Evolutionary conservation across 2,329 filamentous ascomycete species (phyloP), one percentile per base, ranked within the genome.

Genomic region (Penicillium concentricum): DNA sequence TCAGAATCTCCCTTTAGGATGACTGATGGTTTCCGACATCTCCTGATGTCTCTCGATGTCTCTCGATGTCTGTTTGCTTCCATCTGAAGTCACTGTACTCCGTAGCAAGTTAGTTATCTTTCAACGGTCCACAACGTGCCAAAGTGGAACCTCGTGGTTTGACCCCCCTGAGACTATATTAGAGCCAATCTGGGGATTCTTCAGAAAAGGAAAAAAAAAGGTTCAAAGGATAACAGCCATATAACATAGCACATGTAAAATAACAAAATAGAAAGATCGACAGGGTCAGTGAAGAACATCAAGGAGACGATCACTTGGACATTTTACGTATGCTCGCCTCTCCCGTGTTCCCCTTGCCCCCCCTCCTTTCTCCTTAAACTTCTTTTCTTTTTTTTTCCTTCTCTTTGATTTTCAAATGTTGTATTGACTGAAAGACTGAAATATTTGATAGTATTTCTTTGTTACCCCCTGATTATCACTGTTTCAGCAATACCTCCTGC

Each of bases 291-390:
- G 20, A 28, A 32, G 28, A 30, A 35, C n/a, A 45, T 32, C 16
- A 18, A 34, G 32, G 32, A 41, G 57, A 51, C 35, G 49, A 58
- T 61, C 60, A 44, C 39, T 26, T 45, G 41, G 28, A 22, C 50
- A 46, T 30, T 54, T 54, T 54, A 54, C 52, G 52, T 50, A 50
- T 49, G 37, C 45, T 35, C 45, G 44, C 37, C 44, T 51, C 52
- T 48, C 51, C 64, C 51, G 54, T 62, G 44, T 53, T 55, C 55
- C 45, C 60, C 59, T 58, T 59, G 43, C 38, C 49, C 54, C 52
- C 53, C 54, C 48, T 39, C 52, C 37, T 43, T 50, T 42, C 42
- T 54, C 51, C 42, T 44, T 55, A 20, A 38, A 43, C 55, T 53
- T 39, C 51, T 54, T 52, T 51, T 50, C 39, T 26, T 50, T 38